These are phyloP conservation scores for Pilasporangium apinafurcum DNA, from an alignment of 352 stramenopile genomes.

Conservation along the genomic window DNA sequence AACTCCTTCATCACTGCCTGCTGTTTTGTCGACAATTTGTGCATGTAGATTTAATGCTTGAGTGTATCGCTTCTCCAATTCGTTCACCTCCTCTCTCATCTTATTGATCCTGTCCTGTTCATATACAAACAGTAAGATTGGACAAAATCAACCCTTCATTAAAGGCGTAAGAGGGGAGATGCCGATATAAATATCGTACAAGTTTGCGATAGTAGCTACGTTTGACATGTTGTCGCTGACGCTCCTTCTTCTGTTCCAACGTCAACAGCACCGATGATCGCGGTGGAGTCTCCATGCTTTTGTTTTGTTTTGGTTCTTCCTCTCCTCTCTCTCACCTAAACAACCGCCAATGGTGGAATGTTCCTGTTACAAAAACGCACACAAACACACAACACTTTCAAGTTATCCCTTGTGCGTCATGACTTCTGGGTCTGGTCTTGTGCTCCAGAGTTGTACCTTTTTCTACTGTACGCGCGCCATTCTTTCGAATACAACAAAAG, in stretches of 20 bases:
- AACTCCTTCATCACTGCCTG: too few species aligned
- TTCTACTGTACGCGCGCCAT: too few species aligned
- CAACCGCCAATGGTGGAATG: too few species aligned
- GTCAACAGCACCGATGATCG: slow-evolving; percentile 4
- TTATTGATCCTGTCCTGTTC: slow-evolving; percentile 17
- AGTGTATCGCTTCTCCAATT: slow-evolving; percentile 24
- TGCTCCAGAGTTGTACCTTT: too few species aligned
- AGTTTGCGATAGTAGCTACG: slow-evolving; percentile 36
- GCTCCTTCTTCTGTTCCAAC: slow-evolving; percentile 30
- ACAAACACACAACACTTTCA: too few species aligned
- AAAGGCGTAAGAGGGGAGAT: background rate
- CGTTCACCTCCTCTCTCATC: slow-evolving; percentile 15
- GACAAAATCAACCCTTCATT: background rate
- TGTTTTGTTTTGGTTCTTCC: too few species aligned
- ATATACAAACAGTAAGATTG: background rate
- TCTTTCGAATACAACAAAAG: too few species aligned
- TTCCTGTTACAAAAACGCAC: too few species aligned
- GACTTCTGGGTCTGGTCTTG: too few species aligned
- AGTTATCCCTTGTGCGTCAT: too few species aligned
- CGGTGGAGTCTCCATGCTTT: background rate
- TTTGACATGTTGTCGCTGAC: slow-evolving; percentile 47
- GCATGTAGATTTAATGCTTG: too few species aligned
- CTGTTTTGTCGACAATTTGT: slow-evolving; percentile 10
- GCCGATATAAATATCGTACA: slow-evolving; percentile 7
- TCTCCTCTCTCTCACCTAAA: too few species aligned